Conservation (phyloP, 768 basidiomycete species). For the Naganishia friedmannii region DNA sequence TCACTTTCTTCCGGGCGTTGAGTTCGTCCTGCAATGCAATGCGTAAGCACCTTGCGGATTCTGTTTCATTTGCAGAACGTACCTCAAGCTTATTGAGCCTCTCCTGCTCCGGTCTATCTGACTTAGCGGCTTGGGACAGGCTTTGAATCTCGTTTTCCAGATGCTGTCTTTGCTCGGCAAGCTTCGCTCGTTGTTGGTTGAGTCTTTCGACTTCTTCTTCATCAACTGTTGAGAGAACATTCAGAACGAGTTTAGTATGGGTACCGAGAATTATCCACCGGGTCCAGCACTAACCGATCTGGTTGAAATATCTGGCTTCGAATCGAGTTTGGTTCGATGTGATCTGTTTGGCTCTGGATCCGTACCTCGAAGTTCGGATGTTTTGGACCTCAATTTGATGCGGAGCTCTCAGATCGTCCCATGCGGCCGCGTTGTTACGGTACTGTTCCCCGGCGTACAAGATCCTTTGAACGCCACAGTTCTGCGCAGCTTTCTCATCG, state of each 20-base stretch:
- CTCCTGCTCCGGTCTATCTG: slow-evolving; percentile 15
- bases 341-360: slow-evolving; percentile 19
- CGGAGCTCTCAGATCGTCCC: slow-evolving; percentile 7
- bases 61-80: neutral
- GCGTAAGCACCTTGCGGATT: neutral
- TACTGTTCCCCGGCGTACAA: slow-evolving; percentile 8
- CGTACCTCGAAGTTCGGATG: slow-evolving; percentile 19
- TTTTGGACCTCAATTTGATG: slow-evolving; percentile 16
- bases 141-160: slow-evolving; percentile 12
- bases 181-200: slow-evolving; percentile 5
- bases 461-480: slow-evolving; percentile 4
- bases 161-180: slow-evolving; percentile 3
- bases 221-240: slow-evolving; percentile 3
- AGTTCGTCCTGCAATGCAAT: neutral
- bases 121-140: slow-evolving; percentile 6
- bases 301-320: slow-evolving; percentile 19
- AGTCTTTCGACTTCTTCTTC: slow-evolving; percentile 13
- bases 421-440: slow-evolving; percentile 3
- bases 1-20: neutral
- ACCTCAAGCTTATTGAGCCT: slow-evolving; percentile 10
- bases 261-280: neutral
- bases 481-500: neutral
- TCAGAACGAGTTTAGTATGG: neutral
- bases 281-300: neutral
- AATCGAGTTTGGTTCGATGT: slow-evolving; percentile 8